These are phyloP conservation scores for Apiotrichum mycotoxinovorans DNA, from an alignment of 1,284 basidiomycete species.

Conservation along the genomic window DNA sequence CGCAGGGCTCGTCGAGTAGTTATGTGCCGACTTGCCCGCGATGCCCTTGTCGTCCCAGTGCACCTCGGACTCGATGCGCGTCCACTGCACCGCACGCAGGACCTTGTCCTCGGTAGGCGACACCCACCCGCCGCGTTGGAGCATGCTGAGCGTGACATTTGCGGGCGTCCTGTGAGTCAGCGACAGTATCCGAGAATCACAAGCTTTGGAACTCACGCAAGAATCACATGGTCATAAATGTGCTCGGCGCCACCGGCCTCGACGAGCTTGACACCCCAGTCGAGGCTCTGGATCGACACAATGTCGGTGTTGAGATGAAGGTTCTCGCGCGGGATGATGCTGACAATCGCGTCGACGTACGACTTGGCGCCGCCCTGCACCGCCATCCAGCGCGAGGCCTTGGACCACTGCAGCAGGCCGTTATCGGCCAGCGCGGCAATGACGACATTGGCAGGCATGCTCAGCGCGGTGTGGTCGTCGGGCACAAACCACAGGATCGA, in stretches of 20 bases:
- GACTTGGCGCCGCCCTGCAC: conserved; percentile 65
- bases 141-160: conserved; percentile 61
- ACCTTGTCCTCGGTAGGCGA: conserved; percentile 60
- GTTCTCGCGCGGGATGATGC: conserved; percentile 55
- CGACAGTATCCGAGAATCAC: neutral
- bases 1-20: conserved; percentile 5
- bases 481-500: conserved; percentile 9
- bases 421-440: conserved; percentile 1
- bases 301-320: conserved; percentile 64
- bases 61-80: conserved; percentile 64
- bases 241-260: conserved; percentile 40
- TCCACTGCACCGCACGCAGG: conserved; percentile 64
- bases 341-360: conserved; percentile 66
- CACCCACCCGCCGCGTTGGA: conserved; percentile 57
- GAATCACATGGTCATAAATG: conserved; percentile 69
- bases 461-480: conserved; percentile 14
- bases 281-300: conserved; percentile 30
- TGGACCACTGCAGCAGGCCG: conserved; percentile 29
- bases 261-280: conserved; percentile 34
- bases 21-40: neutral
- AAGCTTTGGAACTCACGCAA: conserved; percentile 57
- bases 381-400: conserved; percentile 68
- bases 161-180: conserved; percentile 55
- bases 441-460: conserved; percentile 12
- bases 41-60: conserved; percentile 61